Conservation (phyloP, 1,284 basidiomycete genomes). For the Apiotrichum domesticum region DNA sequence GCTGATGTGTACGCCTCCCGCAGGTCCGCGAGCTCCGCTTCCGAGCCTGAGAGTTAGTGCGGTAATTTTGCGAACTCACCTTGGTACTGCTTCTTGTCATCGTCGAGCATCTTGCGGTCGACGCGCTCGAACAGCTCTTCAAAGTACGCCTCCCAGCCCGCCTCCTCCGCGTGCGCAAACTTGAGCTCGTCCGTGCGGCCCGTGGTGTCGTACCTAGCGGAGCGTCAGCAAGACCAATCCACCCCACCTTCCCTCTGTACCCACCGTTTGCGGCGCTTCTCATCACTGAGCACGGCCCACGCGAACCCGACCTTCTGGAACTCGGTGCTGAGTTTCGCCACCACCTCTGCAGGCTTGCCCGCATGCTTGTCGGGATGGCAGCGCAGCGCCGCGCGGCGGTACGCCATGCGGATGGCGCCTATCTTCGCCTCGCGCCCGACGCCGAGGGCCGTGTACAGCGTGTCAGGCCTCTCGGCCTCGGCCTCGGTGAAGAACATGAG, state of each 20-base stretch:
- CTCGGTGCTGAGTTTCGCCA: slow-evolving; percentile 60
- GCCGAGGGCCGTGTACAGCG: slow-evolving; percentile 65
- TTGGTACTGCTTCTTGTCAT: slow-evolving; percentile 86
- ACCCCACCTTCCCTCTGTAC: not conserved
- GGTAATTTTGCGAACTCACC: slow-evolving; percentile 51
- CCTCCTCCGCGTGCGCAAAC: slow-evolving; percentile 62
- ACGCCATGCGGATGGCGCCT: slow-evolving; percentile 73
- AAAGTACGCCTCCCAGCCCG: slow-evolving; percentile 90
- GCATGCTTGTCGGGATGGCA: slow-evolving; percentile 86
- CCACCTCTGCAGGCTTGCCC: slow-evolving; percentile 55
- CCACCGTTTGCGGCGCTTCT: slow-evolving; percentile 58
- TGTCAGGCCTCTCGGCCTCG: slow-evolving; percentile 44
- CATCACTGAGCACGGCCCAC: slow-evolving; percentile 76
- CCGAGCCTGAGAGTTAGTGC: slow-evolving; percentile 56
- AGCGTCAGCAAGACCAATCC: not conserved
- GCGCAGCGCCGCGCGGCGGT: slow-evolving; percentile 71
- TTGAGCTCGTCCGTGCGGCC: slow-evolving; percentile 75
- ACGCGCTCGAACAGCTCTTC: slow-evolving; percentile 79
- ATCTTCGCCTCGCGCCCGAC: slow-evolving; percentile 54
- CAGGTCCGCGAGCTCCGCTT: slow-evolving; percentile 73
- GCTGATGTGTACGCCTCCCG: slow-evolving; percentile 63
- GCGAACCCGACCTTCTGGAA: slow-evolving; percentile 90
- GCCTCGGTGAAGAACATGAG: slow-evolving; percentile 67
- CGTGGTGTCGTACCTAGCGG: slow-evolving; percentile 62
- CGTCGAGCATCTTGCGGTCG: slow-evolving; percentile 74